Conservation (phyloP, 139 green algal species). For the Micractinium conductrix region DNA sequence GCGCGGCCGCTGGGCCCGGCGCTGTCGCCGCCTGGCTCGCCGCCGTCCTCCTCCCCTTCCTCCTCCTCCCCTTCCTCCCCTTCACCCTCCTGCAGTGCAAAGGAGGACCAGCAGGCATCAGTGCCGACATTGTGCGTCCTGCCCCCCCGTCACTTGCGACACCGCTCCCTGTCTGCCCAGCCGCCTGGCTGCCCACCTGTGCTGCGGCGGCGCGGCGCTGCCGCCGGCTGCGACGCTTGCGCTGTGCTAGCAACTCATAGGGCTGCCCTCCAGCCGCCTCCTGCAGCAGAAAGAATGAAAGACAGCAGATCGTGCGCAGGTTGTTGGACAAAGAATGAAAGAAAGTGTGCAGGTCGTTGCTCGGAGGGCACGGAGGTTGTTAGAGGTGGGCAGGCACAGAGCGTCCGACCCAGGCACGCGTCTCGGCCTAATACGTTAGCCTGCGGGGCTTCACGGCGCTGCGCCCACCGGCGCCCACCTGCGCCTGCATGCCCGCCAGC, state of each 20-base stretch:
- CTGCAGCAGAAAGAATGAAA: too few relatives aligned
- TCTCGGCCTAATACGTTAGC: too few relatives aligned
- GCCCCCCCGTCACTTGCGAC: not conserved
- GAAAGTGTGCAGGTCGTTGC: too few relatives aligned
- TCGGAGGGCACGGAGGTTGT: too few relatives aligned
- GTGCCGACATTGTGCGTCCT: not conserved
- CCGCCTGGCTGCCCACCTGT: not conserved
- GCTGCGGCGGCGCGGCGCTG: not conserved
- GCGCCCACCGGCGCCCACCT: too few relatives aligned
- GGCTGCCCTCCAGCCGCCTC: constrained; percentile 39
- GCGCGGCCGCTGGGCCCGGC: not conserved
- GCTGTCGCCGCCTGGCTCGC: constrained; percentile 5
- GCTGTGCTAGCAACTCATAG: constrained; percentile 53
- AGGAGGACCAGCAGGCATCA: not conserved
- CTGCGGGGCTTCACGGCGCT: too few relatives aligned
- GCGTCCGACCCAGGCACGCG: too few relatives aligned
- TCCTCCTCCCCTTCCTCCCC: constrained; percentile 27
- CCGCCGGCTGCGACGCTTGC: constrained; percentile 6
- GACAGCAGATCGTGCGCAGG: too few relatives aligned
- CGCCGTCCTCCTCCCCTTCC: constrained; percentile 16
- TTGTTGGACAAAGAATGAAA: too few relatives aligned
- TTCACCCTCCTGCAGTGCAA: not conserved
- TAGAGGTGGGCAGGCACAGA: too few relatives aligned
- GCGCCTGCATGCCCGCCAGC: constrained; percentile 55
- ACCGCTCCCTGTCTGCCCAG: not conserved